Evolutionary conservation across 495 filamentous ascomycete species (phyloP), one percentile per base, ranked within the genome.

Genomic region (Hypoxylon subgilvum): DNA sequence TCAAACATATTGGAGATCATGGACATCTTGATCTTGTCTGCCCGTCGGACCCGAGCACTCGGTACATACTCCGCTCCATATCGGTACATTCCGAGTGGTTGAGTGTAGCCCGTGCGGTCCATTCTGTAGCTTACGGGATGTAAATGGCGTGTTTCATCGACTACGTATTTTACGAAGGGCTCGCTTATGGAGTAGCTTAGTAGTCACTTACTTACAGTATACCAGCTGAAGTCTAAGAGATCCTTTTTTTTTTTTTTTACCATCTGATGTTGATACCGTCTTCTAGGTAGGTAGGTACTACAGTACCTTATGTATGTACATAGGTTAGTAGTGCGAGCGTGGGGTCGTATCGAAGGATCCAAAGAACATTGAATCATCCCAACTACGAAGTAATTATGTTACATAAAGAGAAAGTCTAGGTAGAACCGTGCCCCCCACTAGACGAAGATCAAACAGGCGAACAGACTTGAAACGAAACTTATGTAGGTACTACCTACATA

Each of bases 391-490:
- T n/a, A n/a, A n/a, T n/a, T n/a, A n/a, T n/a, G n/a, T n/a, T n/a
- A n/a, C n/a, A n/a, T n/a, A n/a, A n/a, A n/a, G n/a, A n/a, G n/a
- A n/a, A n/a, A n/a, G n/a, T n/a, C n/a, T n/a, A n/a, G n/a, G n/a
- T n/a, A n/a, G n/a, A n/a, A n/a, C n/a, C n/a, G n/a, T n/a, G n/a
- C n/a, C n/a, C n/a, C n/a, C n/a, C n/a, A n/a, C n/a, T n/a, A n/a
- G n/a, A 39, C 36, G 28, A 54, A 55, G 36, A 18, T 61, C 44
- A 55, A 47, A 50, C 50, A 40, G 10, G 14, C 17, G 44, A 40
- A 41, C 45, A 10, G 28, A 50, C 39, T 39, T 62, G 30, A 56
- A 62, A 56, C 32, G 45, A 56, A 56, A 48, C 43, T 41, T 36
- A 43, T 45, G 21, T 45, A 54, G 28, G 25, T 36, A 18, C 32